Evolutionary conservation across 257 asterid species (phyloP).

Genomic region (Lycium ferocissimum): DNA sequence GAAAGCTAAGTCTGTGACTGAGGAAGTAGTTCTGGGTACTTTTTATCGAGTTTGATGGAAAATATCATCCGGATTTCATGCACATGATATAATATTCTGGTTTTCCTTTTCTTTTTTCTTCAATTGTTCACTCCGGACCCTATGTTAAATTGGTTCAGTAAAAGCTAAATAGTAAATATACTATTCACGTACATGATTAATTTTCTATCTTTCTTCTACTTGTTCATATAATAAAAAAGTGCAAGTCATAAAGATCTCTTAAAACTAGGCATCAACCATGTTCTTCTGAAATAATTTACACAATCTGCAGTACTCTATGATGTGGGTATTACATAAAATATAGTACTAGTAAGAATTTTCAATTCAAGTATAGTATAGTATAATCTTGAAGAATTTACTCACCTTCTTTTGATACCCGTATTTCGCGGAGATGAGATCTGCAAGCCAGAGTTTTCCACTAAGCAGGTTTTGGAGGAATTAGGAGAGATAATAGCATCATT

Average conservation of each 20-base stretch:
- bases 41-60: neutral
- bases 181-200: neutral
- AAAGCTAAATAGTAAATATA: neutral
- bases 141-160: neutral
- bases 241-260: conserved; percentile 23
- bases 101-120: neutral
- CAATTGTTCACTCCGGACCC: neutral
- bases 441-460: conserved; percentile 53
- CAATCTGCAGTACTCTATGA: conserved; percentile 23
- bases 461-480: conserved; percentile 53
- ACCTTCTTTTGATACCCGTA: conserved; percentile 95
- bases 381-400: conserved; percentile 26
- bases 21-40: neutral
- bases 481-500: conserved; percentile 43
- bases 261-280: conserved; percentile 22
- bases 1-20: neutral
- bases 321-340: conserved; percentile 39
- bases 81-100: neutral
- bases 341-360: neutral
- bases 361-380: neutral
- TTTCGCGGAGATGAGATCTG: conserved; percentile 98
- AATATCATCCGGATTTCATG: conserved; percentile 24
- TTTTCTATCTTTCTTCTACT: neutral
- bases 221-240: neutral
- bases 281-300: neutral